These are phyloP conservation scores for Inga laurina DNA, from an alignment of 306 rosid species.

Conservation along the genomic window DNA sequence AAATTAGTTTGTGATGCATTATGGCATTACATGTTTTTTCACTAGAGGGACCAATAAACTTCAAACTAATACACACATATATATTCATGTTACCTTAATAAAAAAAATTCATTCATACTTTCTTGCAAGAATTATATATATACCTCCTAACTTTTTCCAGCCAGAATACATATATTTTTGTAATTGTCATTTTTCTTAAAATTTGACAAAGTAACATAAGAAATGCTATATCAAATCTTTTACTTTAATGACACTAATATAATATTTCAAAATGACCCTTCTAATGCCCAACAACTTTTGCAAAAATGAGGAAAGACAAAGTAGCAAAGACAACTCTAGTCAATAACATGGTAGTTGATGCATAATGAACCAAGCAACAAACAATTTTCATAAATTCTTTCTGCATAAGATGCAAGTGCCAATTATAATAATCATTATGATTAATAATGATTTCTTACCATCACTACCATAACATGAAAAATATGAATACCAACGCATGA, in stretches of 20 bases:
- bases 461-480: constrained; percentile 16
- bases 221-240: neutral
- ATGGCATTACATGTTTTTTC: constrained; percentile 44
- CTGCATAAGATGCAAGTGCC: neutral
- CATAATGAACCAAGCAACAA: constrained; percentile 19
- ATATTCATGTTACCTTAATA: neutral
- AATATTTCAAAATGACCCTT: constrained; percentile 51
- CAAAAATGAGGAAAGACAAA: constrained; percentile 84
- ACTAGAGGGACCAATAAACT: constrained; percentile 72
- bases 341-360: constrained; percentile 31
- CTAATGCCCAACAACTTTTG: constrained; percentile 76
- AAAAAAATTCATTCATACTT: constrained; percentile 27
- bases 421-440: too few species aligned
- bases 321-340: constrained; percentile 87
- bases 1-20: neutral
- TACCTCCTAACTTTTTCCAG: constrained; percentile 91
- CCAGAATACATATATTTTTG: constrained; percentile 73
- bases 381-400: neutral
- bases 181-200: constrained; percentile 70
- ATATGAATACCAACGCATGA: constrained; percentile 23
- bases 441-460: neutral
- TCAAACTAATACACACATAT: constrained; percentile 51
- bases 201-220: constrained; percentile 21
- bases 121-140: constrained; percentile 26
- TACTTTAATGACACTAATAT: neutral